Percentiles rank a stretch among this genome's conserved stretches.
These are phyloP conservation scores for Aspergillus pseudotamarii DNA, from an alignment of 2,329 filamentous ascomycete genomes.

Conservation along the genomic window DNA sequence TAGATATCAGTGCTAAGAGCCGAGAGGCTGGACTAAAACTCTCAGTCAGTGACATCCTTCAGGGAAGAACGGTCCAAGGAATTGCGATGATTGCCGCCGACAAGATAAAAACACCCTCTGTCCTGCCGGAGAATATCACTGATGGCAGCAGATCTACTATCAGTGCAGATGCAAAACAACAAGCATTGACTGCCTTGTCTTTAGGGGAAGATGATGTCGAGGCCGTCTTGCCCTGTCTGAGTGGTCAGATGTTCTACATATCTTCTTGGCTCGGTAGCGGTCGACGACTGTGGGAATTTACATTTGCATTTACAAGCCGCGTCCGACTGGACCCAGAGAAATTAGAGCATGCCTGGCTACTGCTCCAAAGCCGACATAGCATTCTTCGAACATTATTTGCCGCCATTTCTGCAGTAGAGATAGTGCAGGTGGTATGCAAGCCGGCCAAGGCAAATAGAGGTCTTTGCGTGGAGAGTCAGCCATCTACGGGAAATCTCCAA, in stretches of 20 bases:
- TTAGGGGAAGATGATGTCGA: neutral
- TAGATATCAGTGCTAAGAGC: neutral
- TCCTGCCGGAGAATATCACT: neutral
- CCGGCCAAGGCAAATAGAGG: too few species aligned
- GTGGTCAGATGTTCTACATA: constrained; percentile 10
- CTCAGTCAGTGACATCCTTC: neutral
- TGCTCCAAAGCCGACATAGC: constrained; percentile 11
- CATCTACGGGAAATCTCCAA: too few species aligned
- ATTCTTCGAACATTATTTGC: constrained; percentile 15
- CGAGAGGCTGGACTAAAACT: neutral
- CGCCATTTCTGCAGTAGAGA: constrained; percentile 4
- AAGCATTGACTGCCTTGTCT: neutral
- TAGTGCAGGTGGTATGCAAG: constrained; percentile 3
- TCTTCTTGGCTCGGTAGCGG: constrained; percentile 11
- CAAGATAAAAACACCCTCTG: neutral
- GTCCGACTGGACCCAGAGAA: neutral
- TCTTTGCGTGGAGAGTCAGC: too few species aligned
- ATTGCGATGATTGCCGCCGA: neutral
- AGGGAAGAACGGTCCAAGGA: neutral
- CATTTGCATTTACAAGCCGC: constrained; percentile 6
- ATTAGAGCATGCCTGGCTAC: constrained; percentile 1
- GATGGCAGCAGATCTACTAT: neutral
- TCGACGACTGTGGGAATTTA: constrained; percentile 15
- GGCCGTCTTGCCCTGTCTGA: neutral
- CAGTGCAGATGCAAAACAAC: neutral